Evolutionary conservation across 768 basidiomycete genomes (phyloP), one percentile per base, ranked within the genome.

Genomic region (Lentinus brumalis): DNA sequence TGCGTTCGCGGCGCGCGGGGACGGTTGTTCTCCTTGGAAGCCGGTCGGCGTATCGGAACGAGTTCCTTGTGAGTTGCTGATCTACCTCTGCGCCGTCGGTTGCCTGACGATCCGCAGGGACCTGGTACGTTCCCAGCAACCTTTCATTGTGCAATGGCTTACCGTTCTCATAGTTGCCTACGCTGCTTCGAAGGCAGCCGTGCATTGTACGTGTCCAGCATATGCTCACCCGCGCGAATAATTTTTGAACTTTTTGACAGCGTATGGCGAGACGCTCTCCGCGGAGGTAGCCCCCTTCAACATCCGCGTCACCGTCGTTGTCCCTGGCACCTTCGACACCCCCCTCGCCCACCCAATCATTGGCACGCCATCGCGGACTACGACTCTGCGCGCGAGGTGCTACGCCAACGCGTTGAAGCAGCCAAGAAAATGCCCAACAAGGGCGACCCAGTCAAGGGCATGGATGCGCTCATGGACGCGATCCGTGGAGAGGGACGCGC

Each of bases 11-110:
- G n/a, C 61, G 67, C 41, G 60, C 63, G 26, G 77, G 77, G 7
- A 73, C 71, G 1, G 49, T 78, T 7, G 69, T 76, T 11, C 58
- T 75, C 41, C 67, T 77, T 12, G 76, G 75, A 11, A 76, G 75
- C 46, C 60, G 72, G 21, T 67, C 70, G 10, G 71, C 57, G 9
- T 76, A 71, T 66, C 76, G 70, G 61, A 62, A 73, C 3, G 73
- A 75, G 52, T 61, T 71, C 44, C 67, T 71, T 41, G 77, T 78
- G 49, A 46, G 68, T 67, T 30, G 42, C 12, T n/a, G n/a, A n/a
- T 2, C n/a, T 4, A 1, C 12, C 26, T 57, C 15, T 9, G 42
- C 12, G 15, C 11, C 45, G 26, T 12, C 29, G 14, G 1, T 6
- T 29, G 6, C 30, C 31, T 35, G 35, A 35, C 40, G 2, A 30